Evolutionary conservation across 805 yeast genomes (phyloP).

Genomic region (Candida yuanshanica): DNA sequence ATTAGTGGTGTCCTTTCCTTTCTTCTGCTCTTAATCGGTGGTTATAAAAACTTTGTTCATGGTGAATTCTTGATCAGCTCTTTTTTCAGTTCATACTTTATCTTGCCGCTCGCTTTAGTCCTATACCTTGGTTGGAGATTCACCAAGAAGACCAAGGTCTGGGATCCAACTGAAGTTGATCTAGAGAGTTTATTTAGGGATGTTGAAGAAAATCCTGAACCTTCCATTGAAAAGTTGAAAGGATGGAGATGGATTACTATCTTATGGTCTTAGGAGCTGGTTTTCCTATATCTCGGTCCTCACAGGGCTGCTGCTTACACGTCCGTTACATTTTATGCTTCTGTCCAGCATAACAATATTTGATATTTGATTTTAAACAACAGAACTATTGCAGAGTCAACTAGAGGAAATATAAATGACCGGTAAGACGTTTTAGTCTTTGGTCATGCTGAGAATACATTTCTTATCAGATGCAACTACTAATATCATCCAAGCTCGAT

Average conservation of each 20-base stretch:
- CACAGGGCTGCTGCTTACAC: too few species aligned
- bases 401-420: too few species aligned
- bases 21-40: constrained; percentile 29
- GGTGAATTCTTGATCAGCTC: constrained; percentile 19
- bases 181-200: constrained; percentile 27
- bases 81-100: constrained; percentile 10
- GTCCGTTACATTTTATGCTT: too few species aligned
- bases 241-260: constrained; percentile 12
- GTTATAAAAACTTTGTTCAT: constrained; percentile 28
- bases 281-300: too few species aligned
- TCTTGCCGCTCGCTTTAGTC: constrained; percentile 22
- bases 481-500: too few species aligned
- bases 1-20: constrained; percentile 23
- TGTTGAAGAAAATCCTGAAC: constrained; percentile 25
- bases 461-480: too few species aligned
- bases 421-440: too few species aligned
- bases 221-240: constrained; percentile 8
- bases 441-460: too few species aligned
- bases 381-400: too few species aligned
- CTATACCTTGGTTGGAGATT: constrained; percentile 29
- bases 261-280: constrained; percentile 7
- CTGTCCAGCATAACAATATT: too few species aligned
- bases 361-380: too few species aligned
- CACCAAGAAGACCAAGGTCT: constrained; percentile 25
- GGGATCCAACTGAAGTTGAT: constrained; percentile 35